Base-by-base conservation (phyloP, 768 basidiomycete genomes). In the Mycena kentingensis region DNA sequence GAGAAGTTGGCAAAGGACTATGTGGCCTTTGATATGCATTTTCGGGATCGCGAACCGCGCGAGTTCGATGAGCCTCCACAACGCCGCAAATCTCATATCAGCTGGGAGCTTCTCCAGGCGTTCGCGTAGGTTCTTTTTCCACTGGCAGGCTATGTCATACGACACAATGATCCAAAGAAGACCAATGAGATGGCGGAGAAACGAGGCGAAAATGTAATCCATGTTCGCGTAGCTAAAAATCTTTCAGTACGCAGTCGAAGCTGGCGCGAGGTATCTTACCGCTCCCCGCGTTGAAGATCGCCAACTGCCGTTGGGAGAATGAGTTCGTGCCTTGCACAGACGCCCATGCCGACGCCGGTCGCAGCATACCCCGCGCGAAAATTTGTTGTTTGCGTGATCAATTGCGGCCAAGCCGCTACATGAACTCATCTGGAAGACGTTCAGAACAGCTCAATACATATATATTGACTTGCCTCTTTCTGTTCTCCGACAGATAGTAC, bases 211-310 rank as follows among this genome's bases (percentile, higher is more conserved):
- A 3, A 46, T 21, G 25, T 27, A 46, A 38, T 60, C 60, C 52
- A 60, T 57, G 25, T 60, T 57, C 15, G 56, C 29, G 22, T 57
- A 57, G 24, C 55, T 57, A 11, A 11, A 27, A 24, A 37, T 62
- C 32, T 32, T 5, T n/a, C 1, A 6, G 16, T n/a, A 22, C 18
- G 29, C 4, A 4, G 2, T 11, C 36, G 24, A 34, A 16, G 21
- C 24, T n/a, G 31, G 18, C n/a, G 31, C 26, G n/a, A 10, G 32
- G n/a, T n/a, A 28, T n/a, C 29, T n/a, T n/a, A 46, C 45, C 45
- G 7, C 19, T 46, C 31, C 4, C 45, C 45, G 29, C 35, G 31
- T n/a, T 46, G 63, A 19, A 63, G 49, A 38, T 63, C 60, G 11
- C 55, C 57, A 3, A 24, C 27, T 13, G 59, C 51, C 22, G 49